Percentiles rank a stretch among this genome's conserved stretches.
Conservation (phyloP, 768 basidiomycete species). For the Serpula lacrymans region DNA sequence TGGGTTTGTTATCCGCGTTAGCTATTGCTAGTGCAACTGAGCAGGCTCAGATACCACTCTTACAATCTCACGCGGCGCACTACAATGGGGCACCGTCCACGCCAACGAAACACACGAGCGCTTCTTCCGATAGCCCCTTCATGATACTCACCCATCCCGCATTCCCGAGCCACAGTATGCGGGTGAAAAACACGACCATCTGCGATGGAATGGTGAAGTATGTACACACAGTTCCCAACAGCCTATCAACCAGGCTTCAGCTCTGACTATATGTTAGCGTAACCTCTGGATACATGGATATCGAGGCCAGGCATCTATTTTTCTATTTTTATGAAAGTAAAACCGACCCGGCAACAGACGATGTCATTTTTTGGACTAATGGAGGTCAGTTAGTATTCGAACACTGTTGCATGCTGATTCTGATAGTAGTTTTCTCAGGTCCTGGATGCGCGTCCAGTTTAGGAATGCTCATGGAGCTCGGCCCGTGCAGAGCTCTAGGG, state of each 20-base stretch:
- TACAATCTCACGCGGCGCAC: constrained; percentile 8
- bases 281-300: constrained; percentile 68
- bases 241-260: not conserved
- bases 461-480: constrained; percentile 71
- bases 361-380: constrained; percentile 58
- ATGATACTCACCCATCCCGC: constrained; percentile 38
- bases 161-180: constrained; percentile 41
- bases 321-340: constrained; percentile 79
- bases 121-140: constrained; percentile 31
- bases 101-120: constrained; percentile 27
- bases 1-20: no score
- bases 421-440: constrained; percentile 11
- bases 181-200: constrained; percentile 37
- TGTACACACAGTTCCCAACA: not conserved
- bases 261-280: constrained; percentile 38
- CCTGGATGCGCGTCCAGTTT: constrained; percentile 57
- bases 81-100: constrained; percentile 30
- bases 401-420: not conserved
- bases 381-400: constrained; percentile 39
- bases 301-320: constrained; percentile 60
- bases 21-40: no score
- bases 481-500: constrained; percentile 66
- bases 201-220: constrained; percentile 40
- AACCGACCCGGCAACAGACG: constrained; percentile 50
- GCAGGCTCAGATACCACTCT: no score